phyloP scores from a whole-genome alignment of 139 green algal genomes.

The Micractinium sp. region DNA sequence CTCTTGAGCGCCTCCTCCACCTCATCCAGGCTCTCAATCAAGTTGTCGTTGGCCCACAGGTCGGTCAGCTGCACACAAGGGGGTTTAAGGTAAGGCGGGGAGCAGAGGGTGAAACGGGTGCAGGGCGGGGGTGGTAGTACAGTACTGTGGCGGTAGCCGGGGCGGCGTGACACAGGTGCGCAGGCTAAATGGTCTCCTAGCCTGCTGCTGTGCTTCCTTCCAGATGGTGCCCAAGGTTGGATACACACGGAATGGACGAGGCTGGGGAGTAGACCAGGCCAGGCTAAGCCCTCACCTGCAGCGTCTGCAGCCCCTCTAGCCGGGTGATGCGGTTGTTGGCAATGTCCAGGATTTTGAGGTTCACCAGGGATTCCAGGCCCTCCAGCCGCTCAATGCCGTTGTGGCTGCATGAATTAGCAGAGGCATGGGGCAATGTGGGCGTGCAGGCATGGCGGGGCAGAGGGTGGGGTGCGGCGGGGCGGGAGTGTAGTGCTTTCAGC shows the following conservation, averaged over 20 bases:
- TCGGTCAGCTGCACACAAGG: slow-evolving; percentile 63
- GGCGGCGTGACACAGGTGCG: too few relatives aligned
- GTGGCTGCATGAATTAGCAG: slow-evolving; percentile 50
- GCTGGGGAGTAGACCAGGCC: too few relatives aligned
- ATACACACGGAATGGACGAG: too few relatives aligned
- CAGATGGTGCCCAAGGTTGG: not conserved
- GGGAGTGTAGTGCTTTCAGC: not conserved
- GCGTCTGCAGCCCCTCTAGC: slow-evolving; percentile 48
- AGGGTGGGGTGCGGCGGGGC: not conserved
- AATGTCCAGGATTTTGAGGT: slow-evolving; percentile 85
- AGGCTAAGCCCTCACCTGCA: slow-evolving; percentile 13
- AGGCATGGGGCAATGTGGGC: not conserved
- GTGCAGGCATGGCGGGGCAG: not conserved
- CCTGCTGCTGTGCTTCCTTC: not conserved
- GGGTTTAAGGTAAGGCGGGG: not conserved
- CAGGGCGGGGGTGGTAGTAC: too few relatives aligned
- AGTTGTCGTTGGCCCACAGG: slow-evolving; percentile 96
- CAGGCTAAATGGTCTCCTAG: not conserved
- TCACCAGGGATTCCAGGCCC: slow-evolving; percentile 64
- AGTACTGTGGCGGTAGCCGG: too few relatives aligned
- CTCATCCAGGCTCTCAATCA: slow-evolving; percentile 62
- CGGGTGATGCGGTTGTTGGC: slow-evolving; percentile 74
- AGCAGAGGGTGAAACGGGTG: too few relatives aligned
- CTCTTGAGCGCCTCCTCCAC: slow-evolving; percentile 61
- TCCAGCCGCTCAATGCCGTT: slow-evolving; percentile 86